Evolutionary conservation across 495 filamentous ascomycete genomes (phyloP).

Genomic region (Podospora conica): DNA sequence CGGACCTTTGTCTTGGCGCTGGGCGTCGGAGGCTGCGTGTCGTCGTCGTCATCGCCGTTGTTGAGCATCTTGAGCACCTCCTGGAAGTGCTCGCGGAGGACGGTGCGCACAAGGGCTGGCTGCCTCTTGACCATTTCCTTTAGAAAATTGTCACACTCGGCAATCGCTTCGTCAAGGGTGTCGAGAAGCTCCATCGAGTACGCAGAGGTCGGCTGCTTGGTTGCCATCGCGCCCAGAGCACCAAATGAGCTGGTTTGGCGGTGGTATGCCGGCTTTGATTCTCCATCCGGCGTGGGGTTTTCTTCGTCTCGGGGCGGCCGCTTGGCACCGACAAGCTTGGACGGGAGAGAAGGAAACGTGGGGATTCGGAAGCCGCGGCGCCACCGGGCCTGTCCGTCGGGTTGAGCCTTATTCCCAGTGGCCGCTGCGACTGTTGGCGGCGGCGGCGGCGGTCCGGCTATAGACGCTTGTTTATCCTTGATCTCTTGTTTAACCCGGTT

Average conservation of each 20-base stretch:
- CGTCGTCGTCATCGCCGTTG: constrained; percentile 14
- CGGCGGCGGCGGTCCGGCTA: background rate
- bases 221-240: background rate
- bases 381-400: background rate
- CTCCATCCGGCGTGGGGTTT: background rate
- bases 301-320: background rate
- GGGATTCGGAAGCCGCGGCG: background rate
- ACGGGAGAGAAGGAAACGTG: background rate
- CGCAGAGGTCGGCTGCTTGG: constrained; percentile 15
- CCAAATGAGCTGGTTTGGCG: background rate
- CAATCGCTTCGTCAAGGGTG: constrained; percentile 32
- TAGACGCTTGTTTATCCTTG: background rate
- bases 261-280: background rate
- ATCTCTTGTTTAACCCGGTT: constrained; percentile 9
- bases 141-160: constrained; percentile 28
- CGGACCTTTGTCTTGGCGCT: background rate
- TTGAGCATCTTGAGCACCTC: constrained; percentile 33
- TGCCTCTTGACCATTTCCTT: background rate
- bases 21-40: background rate
- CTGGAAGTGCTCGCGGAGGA: constrained; percentile 36
- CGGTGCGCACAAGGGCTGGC: constrained; percentile 26
- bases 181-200: constrained; percentile 29
- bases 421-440: background rate
- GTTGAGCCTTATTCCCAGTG: background rate
- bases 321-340: background rate